Base-by-base conservation (phyloP, 805 yeast genomes). In the Groenewaldozyma tartarivorans region DNA sequence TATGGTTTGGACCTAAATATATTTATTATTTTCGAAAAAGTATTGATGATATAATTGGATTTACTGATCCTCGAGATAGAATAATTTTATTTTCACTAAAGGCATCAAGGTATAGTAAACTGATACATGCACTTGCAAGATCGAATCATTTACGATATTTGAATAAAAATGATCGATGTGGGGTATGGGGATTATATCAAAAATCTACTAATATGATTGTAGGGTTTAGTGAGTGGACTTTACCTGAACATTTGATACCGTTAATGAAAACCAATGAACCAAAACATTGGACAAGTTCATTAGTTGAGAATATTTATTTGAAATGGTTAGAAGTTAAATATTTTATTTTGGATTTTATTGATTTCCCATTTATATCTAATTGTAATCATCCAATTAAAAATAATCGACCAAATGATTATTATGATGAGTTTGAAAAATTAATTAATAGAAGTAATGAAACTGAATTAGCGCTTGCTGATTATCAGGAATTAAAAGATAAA, bases 1-100 rank as follows among this genome's bases (percentile, higher is more conserved):
- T 37, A 15, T 37, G 40, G 40, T 33, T 41, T 29, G 50, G 48
- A 15, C 39, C 44, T 3, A 20, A 29, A 18, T 41, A 38, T 20
- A 26, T 20, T 11, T 38, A 24, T 13, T 24, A 24, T 24, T 24
- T 24, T 13, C 13, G 29, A 13, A 24, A 24, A 7, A 9, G 11
- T 24, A 13, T 24, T 7, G 13, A 24, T 24, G 13, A 13, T 24
- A 24, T 24, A 9, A 9, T 24, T 9, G 29, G 29, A 7, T 9
- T 24, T 5, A 26, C 31, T 7, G 49, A 43, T 31, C 48, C 48
- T 9, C 18, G 40, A 2, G 36, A 34, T 20, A 13, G 50, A 19
- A 37, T 47, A 20, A 29, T 36, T 13, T 41, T 22, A 24, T 34
- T 37, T 21, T 36, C 33, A 4, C 39, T 17, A 6, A 29, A 35